A percentile compares a stretch with the other conserved stretches of the same genome.
phyloP scores from a whole-genome alignment of 169 alveolate genomes.

The Prorocentrum cordatum region DNA sequence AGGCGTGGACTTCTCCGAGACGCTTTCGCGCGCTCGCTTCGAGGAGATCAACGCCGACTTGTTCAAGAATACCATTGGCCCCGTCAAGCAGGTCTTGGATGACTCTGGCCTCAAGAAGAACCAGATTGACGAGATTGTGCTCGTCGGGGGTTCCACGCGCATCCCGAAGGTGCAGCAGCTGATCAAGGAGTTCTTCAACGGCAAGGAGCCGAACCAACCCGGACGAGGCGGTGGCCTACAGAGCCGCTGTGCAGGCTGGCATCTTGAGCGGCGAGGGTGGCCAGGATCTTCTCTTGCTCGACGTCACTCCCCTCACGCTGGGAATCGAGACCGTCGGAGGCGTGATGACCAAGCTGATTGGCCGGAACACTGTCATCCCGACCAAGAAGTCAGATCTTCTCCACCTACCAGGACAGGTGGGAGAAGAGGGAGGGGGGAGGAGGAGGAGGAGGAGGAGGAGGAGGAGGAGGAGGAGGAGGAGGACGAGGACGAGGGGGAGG shows the following conservation, averaged over 20 bases:
- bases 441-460: no score
- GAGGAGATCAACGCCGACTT: slow-evolving; percentile 86
- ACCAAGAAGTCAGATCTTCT: slow-evolving; percentile 91
- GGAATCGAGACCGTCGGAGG: slow-evolving; percentile 97
- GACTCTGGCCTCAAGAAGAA: slow-evolving; percentile 83
- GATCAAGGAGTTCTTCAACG: slow-evolving; percentile 88
- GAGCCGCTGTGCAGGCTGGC: slow-evolving; percentile 93
- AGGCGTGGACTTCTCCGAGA: no score
- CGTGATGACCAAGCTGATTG: slow-evolving; percentile 90
- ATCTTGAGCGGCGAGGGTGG: slow-evolving; percentile 86
- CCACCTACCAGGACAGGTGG: slow-evolving; percentile 92
- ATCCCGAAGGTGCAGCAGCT: slow-evolving; percentile 89
- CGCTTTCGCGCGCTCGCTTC: slow-evolving; percentile 87
- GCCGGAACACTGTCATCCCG: slow-evolving; percentile 91
- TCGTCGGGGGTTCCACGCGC: slow-evolving; percentile 93
- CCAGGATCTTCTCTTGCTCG: slow-evolving; percentile 85
- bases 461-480: no score
- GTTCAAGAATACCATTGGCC: slow-evolving; percentile 84
- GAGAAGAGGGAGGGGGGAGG: no score
- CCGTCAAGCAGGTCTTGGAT: slow-evolving; percentile 82
- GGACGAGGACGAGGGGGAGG: no score
- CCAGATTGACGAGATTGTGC: slow-evolving; percentile 89
- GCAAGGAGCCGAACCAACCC: slow-evolving; percentile 91
- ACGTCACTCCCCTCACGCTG: slow-evolving; percentile 89
- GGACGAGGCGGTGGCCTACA: slow-evolving; percentile 92